Percentiles rank a stretch among this genome's conserved stretches.
Evolutionary conservation across 2,329 filamentous ascomycete genomes (phyloP).

Genomic region (Penicillium sp.): DNA sequence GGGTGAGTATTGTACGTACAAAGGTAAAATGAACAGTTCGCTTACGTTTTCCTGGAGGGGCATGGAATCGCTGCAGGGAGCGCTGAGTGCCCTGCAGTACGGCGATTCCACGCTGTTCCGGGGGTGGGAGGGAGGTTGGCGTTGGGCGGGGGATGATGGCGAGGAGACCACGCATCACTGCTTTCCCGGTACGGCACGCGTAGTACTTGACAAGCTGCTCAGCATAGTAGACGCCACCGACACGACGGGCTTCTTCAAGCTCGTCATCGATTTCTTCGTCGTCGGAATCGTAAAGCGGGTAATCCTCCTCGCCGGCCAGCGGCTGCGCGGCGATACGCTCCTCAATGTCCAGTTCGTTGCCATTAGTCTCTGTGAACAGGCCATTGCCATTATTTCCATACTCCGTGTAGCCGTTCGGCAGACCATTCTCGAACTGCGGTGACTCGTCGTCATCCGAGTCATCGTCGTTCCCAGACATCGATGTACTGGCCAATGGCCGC

Average conservation of each 20-base stretch:
- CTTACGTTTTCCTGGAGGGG: slow-evolving; percentile 53
- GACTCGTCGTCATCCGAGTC: slow-evolving; percentile 65
- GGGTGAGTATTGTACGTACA: slow-evolving; percentile 8
- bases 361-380: slow-evolving; percentile 46
- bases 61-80: slow-evolving; percentile 55
- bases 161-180: slow-evolving; percentile 46
- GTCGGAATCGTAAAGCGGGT: slow-evolving; percentile 85
- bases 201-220: slow-evolving; percentile 55
- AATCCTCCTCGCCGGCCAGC: slow-evolving; percentile 61
- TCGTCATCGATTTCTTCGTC: slow-evolving; percentile 74
- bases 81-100: slow-evolving; percentile 39
- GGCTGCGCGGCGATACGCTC: slow-evolving; percentile 68
- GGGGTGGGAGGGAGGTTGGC: slow-evolving; percentile 36
- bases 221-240: slow-evolving; percentile 74
- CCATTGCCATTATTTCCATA: slow-evolving; percentile 35
- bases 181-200: slow-evolving; percentile 46
- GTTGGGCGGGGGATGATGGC: slow-evolving; percentile 53
- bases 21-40: slow-evolving; percentile 15
- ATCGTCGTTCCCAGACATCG: slow-evolving; percentile 71
- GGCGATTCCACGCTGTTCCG: slow-evolving; percentile 35
- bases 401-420: slow-evolving; percentile 1
- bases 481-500: slow-evolving; percentile 68
- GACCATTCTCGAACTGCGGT: slow-evolving; percentile 7
- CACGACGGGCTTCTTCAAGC: slow-evolving; percentile 69
- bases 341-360: slow-evolving; percentile 65